Conservation (phyloP, 1,284 basidiomycete species). For the Moesziomyces sp. region DNA sequence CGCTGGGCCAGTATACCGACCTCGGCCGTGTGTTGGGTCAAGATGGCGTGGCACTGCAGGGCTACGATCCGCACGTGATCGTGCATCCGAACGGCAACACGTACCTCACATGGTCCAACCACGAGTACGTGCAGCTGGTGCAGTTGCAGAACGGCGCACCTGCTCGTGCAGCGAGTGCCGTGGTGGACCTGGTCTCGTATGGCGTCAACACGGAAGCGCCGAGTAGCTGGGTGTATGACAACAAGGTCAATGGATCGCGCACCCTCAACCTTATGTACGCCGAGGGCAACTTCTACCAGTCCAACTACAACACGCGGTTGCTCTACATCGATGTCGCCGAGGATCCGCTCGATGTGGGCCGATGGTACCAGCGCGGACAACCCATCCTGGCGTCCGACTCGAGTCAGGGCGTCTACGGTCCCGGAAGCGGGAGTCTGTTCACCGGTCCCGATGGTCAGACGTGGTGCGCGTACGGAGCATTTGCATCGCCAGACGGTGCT, state of each 20-base stretch:
- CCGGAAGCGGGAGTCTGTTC: conserved; percentile 35
- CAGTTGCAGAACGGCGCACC: conserved; percentile 31
- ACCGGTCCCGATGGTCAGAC: conserved; percentile 22
- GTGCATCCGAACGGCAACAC: conserved; percentile 42
- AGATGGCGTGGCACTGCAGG: conserved; percentile 19
- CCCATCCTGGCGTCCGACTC: conserved; percentile 30
- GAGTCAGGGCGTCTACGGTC: conserved; percentile 33
- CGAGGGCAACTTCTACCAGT: conserved; percentile 39
- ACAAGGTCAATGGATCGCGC: conserved; percentile 18
- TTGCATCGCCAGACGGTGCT: conserved; percentile 20
- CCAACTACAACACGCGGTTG: conserved; percentile 43
- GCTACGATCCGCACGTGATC: conserved; percentile 45
- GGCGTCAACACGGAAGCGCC: conserved; percentile 46
- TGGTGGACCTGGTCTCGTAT: conserved; percentile 32
- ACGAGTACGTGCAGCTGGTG: conserved; percentile 40
- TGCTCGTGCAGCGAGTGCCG: conserved; percentile 12
- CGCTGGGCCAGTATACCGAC: conserved; percentile 25
- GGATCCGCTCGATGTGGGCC: conserved; percentile 27
- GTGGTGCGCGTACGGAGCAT: conserved; percentile 43
- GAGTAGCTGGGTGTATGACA: conserved; percentile 33
- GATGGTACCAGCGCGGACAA: conserved; percentile 29
- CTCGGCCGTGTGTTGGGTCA: conserved; percentile 24
- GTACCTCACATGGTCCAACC: conserved; percentile 44
- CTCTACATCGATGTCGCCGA: conserved; percentile 25
- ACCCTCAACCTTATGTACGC: conserved; percentile 48